A percentile compares a stretch with the other conserved stretches of the same genome.
phyloP scores from a whole-genome alignment of 1,284 basidiomycete genomes.

The Fomitopsis schrenkii region DNA sequence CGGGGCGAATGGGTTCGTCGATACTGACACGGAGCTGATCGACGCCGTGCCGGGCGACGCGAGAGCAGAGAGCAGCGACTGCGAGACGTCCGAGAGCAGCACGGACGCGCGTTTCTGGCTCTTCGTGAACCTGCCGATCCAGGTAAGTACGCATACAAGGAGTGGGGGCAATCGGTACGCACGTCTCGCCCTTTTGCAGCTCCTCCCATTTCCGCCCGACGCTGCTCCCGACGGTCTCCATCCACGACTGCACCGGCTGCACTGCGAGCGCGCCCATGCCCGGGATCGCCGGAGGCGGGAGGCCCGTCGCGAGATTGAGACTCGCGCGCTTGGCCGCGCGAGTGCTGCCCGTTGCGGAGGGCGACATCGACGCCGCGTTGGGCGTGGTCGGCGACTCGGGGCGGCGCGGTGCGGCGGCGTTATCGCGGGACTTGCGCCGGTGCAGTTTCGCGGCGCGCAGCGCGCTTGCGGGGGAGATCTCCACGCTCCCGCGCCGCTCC shows the following conservation, averaged over 20 bases:
- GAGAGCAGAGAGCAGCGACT: conserved; percentile 50
- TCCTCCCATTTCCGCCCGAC: conserved; percentile 59
- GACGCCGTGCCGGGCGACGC: conserved; percentile 25
- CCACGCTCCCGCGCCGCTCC: conserved; percentile 14
- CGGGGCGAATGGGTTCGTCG: conserved; percentile 18
- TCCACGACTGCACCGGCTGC: conserved; percentile 35
- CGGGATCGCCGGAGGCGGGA: conserved; percentile 29
- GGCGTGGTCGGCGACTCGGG: conserved; percentile 3
- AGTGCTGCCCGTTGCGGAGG: neutral
- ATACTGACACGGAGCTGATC: conserved; percentile 15
- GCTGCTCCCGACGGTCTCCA: conserved; percentile 40
- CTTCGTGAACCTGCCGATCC: conserved; percentile 47
- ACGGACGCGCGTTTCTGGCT: conserved; percentile 63
- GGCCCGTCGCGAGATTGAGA: conserved; percentile 10
- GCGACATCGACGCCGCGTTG: neutral
- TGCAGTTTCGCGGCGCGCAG: conserved; percentile 17
- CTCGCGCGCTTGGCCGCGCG: conserved; percentile 16
- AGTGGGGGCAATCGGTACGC: conserved; percentile 21
- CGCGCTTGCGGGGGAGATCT: conserved; percentile 17
- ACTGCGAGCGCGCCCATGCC: conserved; percentile 23
- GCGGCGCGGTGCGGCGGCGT: conserved; percentile 10
- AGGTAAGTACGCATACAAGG: neutral
- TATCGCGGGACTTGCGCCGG: conserved; percentile 29
- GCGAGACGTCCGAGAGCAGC: conserved; percentile 61
- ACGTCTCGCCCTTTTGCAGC: conserved; percentile 52